Evolutionary conservation across 2,329 filamentous ascomycete species (phyloP).

Genomic region (Colletotrichum paranaense): DNA sequence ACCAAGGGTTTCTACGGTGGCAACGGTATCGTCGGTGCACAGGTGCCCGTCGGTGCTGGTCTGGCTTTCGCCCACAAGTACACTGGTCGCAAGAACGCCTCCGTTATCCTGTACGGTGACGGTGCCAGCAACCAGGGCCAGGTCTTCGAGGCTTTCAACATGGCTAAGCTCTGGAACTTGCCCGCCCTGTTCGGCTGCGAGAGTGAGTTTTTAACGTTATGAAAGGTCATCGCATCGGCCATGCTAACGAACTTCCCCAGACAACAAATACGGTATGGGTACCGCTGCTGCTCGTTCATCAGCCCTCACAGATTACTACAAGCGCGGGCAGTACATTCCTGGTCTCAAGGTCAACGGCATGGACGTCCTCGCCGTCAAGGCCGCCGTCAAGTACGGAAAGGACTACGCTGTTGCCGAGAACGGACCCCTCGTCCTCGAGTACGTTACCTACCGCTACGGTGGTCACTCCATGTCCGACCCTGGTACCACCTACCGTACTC

Average conservation of each 20-base stretch:
- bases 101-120: slow-evolving; percentile 94
- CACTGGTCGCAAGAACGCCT: slow-evolving; percentile 85
- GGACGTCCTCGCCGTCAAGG: slow-evolving; percentile 98
- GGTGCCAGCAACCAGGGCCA: slow-evolving; percentile 99
- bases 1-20: slow-evolving; percentile 97
- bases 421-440: slow-evolving; percentile 96
- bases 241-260: slow-evolving; percentile 58
- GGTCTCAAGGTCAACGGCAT: slow-evolving; percentile 99
- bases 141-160: slow-evolving; percentile 99
- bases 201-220: slow-evolving; percentile 71
- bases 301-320: slow-evolving; percentile 99
- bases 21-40: slow-evolving; percentile 98
- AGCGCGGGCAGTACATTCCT: slow-evolving; percentile 99
- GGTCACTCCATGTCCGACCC: slow-evolving; percentile 99
- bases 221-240: background rate
- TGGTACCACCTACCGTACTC: slow-evolving; percentile 98
- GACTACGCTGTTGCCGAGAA: slow-evolving; percentile 85
- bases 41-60: slow-evolving; percentile 96
- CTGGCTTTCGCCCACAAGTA: slow-evolving; percentile 98
- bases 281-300: slow-evolving; percentile 94
- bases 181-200: slow-evolving; percentile 97
- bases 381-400: slow-evolving; percentile 93
- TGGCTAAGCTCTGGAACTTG: slow-evolving; percentile 99
- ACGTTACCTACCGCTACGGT: slow-evolving; percentile 99
- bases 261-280: slow-evolving; percentile 99